phyloP scores from a whole-genome alignment of 352 stramenopile species.

The Pythium insidiosum region DNA sequence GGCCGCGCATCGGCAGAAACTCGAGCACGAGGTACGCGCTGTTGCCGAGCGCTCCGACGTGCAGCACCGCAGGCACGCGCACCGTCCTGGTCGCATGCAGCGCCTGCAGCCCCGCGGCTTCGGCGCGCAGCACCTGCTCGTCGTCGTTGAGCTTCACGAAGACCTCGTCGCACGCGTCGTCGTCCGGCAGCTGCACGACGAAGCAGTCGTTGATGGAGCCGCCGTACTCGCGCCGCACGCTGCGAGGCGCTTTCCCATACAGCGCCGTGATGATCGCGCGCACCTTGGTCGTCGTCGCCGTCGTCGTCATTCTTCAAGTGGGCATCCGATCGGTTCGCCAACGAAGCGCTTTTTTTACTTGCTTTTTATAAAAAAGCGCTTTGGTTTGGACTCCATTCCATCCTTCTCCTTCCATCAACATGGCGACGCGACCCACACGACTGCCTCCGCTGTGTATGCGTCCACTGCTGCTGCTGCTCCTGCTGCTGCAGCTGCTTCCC shows the following conservation, averaged over 20 bases:
- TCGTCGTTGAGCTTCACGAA: constrained; percentile 13
- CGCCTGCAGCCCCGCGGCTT: constrained; percentile 3
- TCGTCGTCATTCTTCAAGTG: background rate
- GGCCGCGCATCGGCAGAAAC: constrained; percentile 1
- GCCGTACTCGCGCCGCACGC: constrained; percentile 8
- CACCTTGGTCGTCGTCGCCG: background rate
- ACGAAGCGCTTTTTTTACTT: too few species aligned
- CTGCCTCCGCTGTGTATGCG: too few species aligned
- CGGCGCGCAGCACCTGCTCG: background rate
- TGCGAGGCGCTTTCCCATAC: background rate
- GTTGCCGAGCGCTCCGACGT: constrained; percentile 1
- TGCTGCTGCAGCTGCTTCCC: too few species aligned
- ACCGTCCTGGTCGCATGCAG: background rate
- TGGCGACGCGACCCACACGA: too few species aligned
- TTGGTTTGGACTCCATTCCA: too few species aligned
- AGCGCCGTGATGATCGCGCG: constrained; percentile 1
- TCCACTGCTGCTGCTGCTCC: too few species aligned
- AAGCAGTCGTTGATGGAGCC: constrained; percentile 9
- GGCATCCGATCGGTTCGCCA: too few species aligned
- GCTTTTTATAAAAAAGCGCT: too few species aligned
- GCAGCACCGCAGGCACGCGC: constrained; percentile 1
- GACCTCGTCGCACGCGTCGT: background rate
- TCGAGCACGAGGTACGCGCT: constrained; percentile 6
- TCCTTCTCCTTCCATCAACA: too few species aligned
- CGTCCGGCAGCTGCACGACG: background rate